phyloP scores from a whole-genome alignment of 805 yeast species.

The Candida maris region DNA sequence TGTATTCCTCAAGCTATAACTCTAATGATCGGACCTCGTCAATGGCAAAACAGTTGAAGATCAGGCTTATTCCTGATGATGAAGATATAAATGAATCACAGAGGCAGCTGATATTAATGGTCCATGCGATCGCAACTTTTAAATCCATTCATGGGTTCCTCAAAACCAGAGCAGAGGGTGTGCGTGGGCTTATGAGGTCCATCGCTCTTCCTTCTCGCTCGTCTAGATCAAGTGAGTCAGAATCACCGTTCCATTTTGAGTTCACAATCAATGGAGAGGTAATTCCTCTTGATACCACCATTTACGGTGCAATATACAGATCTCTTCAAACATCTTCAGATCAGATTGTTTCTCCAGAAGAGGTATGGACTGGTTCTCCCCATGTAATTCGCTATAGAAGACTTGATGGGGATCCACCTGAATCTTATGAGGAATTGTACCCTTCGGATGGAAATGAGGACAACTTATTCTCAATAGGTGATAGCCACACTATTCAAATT shows the following conservation, averaged over 20 bases:
- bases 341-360: conserved; percentile 41
- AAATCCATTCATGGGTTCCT: conserved; percentile 48
- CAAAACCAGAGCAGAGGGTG: conserved; percentile 36
- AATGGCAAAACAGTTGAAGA: conserved; percentile 67
- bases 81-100: conserved; percentile 25
- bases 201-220: conserved; percentile 12
- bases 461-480: conserved; percentile 29
- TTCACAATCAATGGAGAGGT: conserved; percentile 55
- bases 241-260: conserved; percentile 40
- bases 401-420: conserved; percentile 27
- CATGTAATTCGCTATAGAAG: conserved; percentile 51
- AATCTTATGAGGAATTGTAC: conserved; percentile 29
- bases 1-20: conserved; percentile 10
- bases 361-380: conserved; percentile 53
- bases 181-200: conserved; percentile 23
- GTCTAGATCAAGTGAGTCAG: conserved; percentile 14
- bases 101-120: conserved; percentile 39
- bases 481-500: conserved; percentile 35
- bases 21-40: conserved; percentile 44
- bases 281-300: conserved; percentile 63
- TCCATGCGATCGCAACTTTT: conserved; percentile 61
- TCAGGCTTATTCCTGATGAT: conserved; percentile 47
- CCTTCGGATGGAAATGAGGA: conserved; percentile 27
- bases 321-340: conserved; percentile 38
- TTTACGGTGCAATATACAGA: conserved; percentile 70